Percentiles rank a stretch among this genome's conserved stretches.
Conservation (phyloP, 257 asterid species). For the Nicotiana sylvestris region DNA sequence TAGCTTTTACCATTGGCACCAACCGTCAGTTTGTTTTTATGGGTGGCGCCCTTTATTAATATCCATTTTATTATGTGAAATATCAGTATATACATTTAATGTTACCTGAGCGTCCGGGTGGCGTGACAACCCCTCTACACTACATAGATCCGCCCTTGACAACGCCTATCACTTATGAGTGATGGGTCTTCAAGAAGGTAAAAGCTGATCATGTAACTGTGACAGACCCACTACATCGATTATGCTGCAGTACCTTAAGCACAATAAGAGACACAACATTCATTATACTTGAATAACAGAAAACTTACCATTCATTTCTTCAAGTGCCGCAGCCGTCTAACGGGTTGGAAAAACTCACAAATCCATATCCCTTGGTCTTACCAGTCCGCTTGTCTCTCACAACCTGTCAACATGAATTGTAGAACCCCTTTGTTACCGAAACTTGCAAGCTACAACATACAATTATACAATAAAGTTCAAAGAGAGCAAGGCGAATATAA, state of each 20-base stretch:
- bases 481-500: too few relatives aligned
- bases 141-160: too few relatives aligned
- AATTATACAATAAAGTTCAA: too few relatives aligned
- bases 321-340: conserved; percentile 75
- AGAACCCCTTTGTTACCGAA: not conserved
- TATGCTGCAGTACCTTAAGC: not conserved
- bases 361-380: conserved; percentile 29
- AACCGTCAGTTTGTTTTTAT: too few relatives aligned
- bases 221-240: not conserved
- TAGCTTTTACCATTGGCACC: too few relatives aligned
- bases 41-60: too few relatives aligned
- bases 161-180: too few relatives aligned
- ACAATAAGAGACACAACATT: not conserved
- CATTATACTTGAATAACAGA: not conserved
- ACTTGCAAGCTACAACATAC: too few relatives aligned
- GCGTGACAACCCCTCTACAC: too few relatives aligned
- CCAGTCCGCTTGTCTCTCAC: conserved; percentile 15
- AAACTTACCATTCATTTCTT: conserved; percentile 77
- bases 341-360: conserved; percentile 78
- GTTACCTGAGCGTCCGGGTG: too few relatives aligned
- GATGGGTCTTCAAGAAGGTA: not conserved
- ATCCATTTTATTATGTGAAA: too few relatives aligned
- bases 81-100: too few relatives aligned
- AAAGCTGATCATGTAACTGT: not conserved
- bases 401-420: conserved; percentile 42